Conservation (phyloP, 768 basidiomycete species). For the Kwoniella mangroviensis region DNA sequence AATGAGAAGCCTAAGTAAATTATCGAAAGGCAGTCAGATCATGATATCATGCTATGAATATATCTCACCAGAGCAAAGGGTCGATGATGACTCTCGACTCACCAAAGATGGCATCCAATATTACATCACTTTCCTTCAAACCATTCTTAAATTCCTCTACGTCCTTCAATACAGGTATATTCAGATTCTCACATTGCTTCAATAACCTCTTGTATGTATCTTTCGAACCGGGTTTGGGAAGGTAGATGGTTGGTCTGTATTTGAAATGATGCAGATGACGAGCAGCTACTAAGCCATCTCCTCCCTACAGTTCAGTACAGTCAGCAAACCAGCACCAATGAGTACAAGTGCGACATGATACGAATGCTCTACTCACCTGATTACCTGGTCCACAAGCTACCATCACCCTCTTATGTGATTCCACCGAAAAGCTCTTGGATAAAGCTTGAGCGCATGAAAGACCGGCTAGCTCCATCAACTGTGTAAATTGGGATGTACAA, state of each 20-base stretch:
- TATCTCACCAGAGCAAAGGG: too few relatives aligned
- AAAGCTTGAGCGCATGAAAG: constrained; percentile 89
- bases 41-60: too few relatives aligned
- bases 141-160: constrained; percentile 59
- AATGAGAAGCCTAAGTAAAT: constrained; percentile 76
- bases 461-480: constrained; percentile 97
- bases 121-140: constrained; percentile 65
- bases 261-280: constrained; percentile 93
- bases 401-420: constrained; percentile 75
- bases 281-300: constrained; percentile 95
- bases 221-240: constrained; percentile 95
- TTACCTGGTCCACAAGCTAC: constrained; percentile 98
- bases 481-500: too few relatives aligned
- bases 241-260: constrained; percentile 83
- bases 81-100: constrained; percentile 20
- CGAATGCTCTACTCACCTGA: constrained; percentile 63
- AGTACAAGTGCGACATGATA: too few relatives aligned
- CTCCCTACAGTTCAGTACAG: constrained; percentile 62
- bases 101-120: constrained; percentile 93
- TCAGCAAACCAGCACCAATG: neutral
- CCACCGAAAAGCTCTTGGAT: constrained; percentile 73
- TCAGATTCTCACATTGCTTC: constrained; percentile 85
- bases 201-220: constrained; percentile 90
- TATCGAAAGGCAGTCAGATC: too few relatives aligned
- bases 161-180: constrained; percentile 71